phyloP scores from a whole-genome alignment of 495 filamentous ascomycete species.

The Neurospora hispaniola region DNA sequence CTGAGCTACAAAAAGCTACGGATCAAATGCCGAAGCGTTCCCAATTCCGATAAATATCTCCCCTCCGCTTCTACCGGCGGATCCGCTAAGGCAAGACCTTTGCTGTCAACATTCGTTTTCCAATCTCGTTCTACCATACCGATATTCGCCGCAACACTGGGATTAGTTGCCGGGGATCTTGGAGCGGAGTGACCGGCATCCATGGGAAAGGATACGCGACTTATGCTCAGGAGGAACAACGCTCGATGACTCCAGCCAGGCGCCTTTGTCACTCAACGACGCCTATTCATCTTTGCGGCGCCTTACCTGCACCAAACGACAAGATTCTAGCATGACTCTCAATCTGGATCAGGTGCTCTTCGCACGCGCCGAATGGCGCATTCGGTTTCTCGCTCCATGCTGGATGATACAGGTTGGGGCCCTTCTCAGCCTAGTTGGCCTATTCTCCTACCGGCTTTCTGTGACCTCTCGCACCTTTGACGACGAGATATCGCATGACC shows the following conservation, averaged over 20 bases:
- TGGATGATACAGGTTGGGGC: conserved; percentile 32
- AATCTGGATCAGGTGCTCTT: conserved; percentile 34
- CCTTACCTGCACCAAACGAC: background rate
- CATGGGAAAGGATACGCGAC: background rate
- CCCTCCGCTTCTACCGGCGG: background rate
- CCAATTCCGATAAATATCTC: background rate
- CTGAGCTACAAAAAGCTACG: background rate
- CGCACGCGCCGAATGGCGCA: conserved; percentile 31
- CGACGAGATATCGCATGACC: conserved; percentile 23
- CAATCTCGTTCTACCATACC: background rate
- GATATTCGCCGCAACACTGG: background rate
- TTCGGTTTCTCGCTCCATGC: conserved; percentile 26
- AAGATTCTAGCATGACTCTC: conserved; percentile 13
- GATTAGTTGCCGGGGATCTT: background rate
- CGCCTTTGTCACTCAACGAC: background rate
- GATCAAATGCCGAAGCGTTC: background rate
- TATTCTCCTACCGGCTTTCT: conserved; percentile 38
- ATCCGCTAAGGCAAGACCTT: background rate
- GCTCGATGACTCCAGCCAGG: background rate
- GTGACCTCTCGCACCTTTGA: conserved; percentile 30
- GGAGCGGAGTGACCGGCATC: background rate
- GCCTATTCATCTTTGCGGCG: background rate
- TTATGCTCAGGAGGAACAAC: background rate
- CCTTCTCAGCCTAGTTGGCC: conserved; percentile 31
- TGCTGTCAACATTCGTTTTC: background rate